Percentiles rank a stretch among this genome's conserved stretches.
These are phyloP conservation scores for Bipolaris gigantea DNA, from an alignment of 2,329 filamentous ascomycete species.

Conservation along the genomic window DNA sequence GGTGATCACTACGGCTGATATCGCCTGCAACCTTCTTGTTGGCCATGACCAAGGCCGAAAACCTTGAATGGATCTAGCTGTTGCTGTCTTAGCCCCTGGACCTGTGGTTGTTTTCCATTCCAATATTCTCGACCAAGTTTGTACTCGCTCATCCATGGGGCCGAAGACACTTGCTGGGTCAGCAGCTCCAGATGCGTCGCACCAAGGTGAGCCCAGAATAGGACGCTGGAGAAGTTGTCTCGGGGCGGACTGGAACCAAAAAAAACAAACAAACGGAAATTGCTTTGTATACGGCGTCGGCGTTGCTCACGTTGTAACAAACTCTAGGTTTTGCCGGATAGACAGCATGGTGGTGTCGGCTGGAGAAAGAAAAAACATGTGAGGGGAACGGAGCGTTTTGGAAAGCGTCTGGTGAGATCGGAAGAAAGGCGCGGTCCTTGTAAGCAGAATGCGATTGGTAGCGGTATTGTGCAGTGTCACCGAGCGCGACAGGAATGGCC, in stretches of 20 bases:
- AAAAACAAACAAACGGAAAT: neutral
- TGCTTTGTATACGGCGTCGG: neutral
- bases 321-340: neutral
- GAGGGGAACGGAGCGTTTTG: neutral
- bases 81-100: conserved; percentile 48
- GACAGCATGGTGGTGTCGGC: neutral
- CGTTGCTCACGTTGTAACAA: neutral
- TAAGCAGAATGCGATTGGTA: neutral
- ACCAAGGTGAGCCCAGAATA: neutral
- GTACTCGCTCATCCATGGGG: conserved; percentile 44
- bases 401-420: neutral
- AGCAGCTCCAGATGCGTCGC: neutral
- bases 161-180: conserved; percentile 44
- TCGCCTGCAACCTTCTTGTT: conserved; percentile 48
- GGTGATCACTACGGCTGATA: conserved; percentile 51
- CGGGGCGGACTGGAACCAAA: neutral
- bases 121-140: conserved; percentile 45
- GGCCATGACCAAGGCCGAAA: conserved; percentile 50
- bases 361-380: neutral
- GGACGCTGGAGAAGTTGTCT: neutral
- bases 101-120: conserved; percentile 39
- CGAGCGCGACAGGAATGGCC: neutral
- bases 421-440: neutral
- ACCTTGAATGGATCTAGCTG: conserved; percentile 52
- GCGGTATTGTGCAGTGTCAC: neutral